Conservation (phyloP, 257 asterid species). For the Ilex aquifolium region DNA sequence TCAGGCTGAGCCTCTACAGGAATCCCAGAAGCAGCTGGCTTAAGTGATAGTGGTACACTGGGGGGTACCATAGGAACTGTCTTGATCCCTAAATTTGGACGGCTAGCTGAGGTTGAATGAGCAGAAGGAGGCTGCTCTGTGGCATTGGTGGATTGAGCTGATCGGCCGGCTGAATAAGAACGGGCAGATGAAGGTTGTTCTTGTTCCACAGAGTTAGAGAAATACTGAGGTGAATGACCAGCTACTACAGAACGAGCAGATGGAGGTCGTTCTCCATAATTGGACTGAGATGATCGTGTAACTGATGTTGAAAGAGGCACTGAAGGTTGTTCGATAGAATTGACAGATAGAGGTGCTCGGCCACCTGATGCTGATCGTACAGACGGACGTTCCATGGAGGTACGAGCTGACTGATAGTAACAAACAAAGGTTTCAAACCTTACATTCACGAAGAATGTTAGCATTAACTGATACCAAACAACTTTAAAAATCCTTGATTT, state of each 20-base stretch:
- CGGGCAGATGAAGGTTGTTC: slow-evolving; percentile 47
- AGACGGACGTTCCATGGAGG: slow-evolving; percentile 33
- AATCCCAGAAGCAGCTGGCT: slow-evolving; percentile 34
- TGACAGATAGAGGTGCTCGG: slow-evolving; percentile 28
- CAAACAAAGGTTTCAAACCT: slow-evolving; percentile 17
- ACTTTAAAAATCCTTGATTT: too few species aligned
- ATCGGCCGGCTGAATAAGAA: slow-evolving; percentile 30
- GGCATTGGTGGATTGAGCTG: slow-evolving; percentile 25
- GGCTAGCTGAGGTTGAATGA: slow-evolving; percentile 32
- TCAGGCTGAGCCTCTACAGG: slow-evolving; percentile 48
- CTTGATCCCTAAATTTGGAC: slow-evolving; percentile 49
- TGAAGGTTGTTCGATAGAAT: slow-evolving; percentile 26
- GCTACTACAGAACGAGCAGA: slow-evolving; percentile 18
- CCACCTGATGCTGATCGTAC: slow-evolving; percentile 30
- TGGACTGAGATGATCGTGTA: slow-evolving; percentile 27
- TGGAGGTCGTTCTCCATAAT: slow-evolving; percentile 23
- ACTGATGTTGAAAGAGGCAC: slow-evolving; percentile 22
- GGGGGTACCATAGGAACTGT: slow-evolving; percentile 48
- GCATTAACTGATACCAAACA: neutral
- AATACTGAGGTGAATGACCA: slow-evolving; percentile 18
- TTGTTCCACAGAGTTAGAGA: slow-evolving; percentile 33
- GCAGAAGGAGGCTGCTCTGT: slow-evolving; percentile 75
- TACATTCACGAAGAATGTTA: slow-evolving; percentile 5
- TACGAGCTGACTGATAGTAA: slow-evolving; percentile 62
- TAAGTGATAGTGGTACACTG: slow-evolving; percentile 41